phyloP scores from a whole-genome alignment of 768 basidiomycete species.

The Antrodiella citrinella region DNA sequence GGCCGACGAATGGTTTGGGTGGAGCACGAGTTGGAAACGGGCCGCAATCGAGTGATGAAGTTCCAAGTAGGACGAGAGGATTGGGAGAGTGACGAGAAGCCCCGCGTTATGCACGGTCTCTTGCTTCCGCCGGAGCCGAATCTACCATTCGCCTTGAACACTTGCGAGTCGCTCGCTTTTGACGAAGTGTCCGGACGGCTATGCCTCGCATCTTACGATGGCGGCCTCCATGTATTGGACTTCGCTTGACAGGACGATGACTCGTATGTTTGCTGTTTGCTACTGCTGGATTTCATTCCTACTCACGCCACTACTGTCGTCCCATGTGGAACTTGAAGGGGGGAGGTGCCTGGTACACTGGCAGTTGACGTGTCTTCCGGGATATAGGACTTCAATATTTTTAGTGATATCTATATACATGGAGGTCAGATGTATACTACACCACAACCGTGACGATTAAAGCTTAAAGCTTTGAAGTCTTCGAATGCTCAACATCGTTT shows the following conservation, averaged over 20 bases:
- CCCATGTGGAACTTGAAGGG: too few species aligned
- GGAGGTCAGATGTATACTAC: too few species aligned
- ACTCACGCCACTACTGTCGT: too few species aligned
- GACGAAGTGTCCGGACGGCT: conserved; percentile 49
- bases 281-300: too few species aligned
- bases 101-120: conserved; percentile 16
- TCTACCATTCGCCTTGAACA: conserved; percentile 42
- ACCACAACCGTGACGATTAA: too few species aligned
- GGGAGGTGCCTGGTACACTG: too few species aligned
- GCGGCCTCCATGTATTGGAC: conserved; percentile 43
- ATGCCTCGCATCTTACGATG: conserved; percentile 42
- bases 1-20: conserved; percentile 47
- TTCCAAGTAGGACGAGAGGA: conserved; percentile 30
- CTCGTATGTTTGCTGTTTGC: background rate
- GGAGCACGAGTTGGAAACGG: conserved; percentile 40
- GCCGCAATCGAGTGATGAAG: conserved; percentile 43
- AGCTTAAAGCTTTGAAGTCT: too few species aligned
- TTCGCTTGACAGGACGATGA: conserved; percentile 15
- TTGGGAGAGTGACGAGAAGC: conserved; percentile 9
- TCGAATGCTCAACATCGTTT: too few species aligned
- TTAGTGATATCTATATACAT: too few species aligned
- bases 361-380: too few species aligned
- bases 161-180: conserved; percentile 40
- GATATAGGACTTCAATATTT: too few species aligned
- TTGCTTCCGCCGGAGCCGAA: conserved; percentile 40